Evolutionary conservation across 352 stramenopile species (phyloP), one percentile per base, ranked within the genome.

Genomic region (Globisporangium solare): DNA sequence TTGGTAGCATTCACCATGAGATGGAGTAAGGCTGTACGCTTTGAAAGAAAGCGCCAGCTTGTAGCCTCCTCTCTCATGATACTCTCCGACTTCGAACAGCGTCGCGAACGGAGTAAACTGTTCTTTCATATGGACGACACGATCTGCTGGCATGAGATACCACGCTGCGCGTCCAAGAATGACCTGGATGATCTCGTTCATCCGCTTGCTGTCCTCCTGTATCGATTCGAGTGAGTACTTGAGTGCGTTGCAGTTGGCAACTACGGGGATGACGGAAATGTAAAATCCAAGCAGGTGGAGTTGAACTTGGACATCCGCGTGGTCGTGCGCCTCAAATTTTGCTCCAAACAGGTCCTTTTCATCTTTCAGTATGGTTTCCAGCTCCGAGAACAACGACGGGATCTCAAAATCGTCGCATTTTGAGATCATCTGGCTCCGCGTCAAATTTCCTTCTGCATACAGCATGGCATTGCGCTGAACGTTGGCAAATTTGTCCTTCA

Each of bases 381-480:
- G 72, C 60, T 78, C 69, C 3, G 72, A 78, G 47, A 81, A 78
- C 14, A 71, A 56, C 11, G 69, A 54, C 8, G 70, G 56, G 46
- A 76, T 59, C n/a, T 68, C 55, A 47, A 73, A 81, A 45, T 81
- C 72, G 17, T 78, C 69, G 50, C 72, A 81, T 47, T 81, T 81
- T n/a, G 60, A 58, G 15, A 68, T 22, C 69, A 81, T 81, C 47
- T 81, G 72, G 6, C 42, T 54, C 0, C 63, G 56, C 14, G 72
- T 71, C 24, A 81, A 41, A 41, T 70, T 70, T 2, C 72, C 72
- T 7, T 45, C 24, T 0, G 69, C 61, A 50, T 73, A 81, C n/a
- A 74, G 61, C 32, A 66, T 50, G 0, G 72, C 52, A 6, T 66
- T 60, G 18, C 54, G 57, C 35, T 76, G 72, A 0, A 81, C 61